Base-by-base conservation (phyloP, 148 eudicot species). In the Silene conica region DNA sequence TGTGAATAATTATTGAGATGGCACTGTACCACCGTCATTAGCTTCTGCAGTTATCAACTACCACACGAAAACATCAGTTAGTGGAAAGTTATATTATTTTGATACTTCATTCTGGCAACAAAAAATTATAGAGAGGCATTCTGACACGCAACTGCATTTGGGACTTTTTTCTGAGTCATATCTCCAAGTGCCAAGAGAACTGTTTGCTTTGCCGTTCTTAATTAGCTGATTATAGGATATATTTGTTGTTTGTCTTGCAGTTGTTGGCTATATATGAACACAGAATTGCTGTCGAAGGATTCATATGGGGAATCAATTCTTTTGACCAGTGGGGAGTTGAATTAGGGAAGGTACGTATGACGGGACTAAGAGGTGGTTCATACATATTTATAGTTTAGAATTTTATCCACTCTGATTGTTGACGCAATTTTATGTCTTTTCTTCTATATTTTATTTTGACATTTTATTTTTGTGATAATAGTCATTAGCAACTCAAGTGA, bases 271-370 rank as follows among this genome's bases (percentile, higher is more conserved):
- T 95, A 26, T 95, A 92, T 74, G 99, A 95, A 80, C 99, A 95
- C 82, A 83, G 99, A 84, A 67, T 95, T 80, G 99, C 99, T 71
- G 97, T 95, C 46, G 87, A 95, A 83, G 99, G 99, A 74, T 95
- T 95, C 80, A 60, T 89, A 25, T 95, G 99, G 99, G 93, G 94
- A 11, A 89, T 95, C 78, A 95, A 95, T 86, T 95, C 99, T 69
- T 95, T 95, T 15, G 99, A 95, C 64, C 99, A 95, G 76, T 95
- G 99, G 99, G 99, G 99, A 80, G 99, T 95, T 57, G 99, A 95
- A 78, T 70, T 95, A 76, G 99, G 99, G 78, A 95, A 95, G 99
- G 99, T 95, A 87, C 8, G 19, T 55, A 15, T 18, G 46, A 48
- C 57, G 72, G 28, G 31, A 19, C 64, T 71, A 18, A 6, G 25